phyloP scores from a whole-genome alignment of 768 basidiomycete genomes.

The Strobilomyces echinocephalus region DNA sequence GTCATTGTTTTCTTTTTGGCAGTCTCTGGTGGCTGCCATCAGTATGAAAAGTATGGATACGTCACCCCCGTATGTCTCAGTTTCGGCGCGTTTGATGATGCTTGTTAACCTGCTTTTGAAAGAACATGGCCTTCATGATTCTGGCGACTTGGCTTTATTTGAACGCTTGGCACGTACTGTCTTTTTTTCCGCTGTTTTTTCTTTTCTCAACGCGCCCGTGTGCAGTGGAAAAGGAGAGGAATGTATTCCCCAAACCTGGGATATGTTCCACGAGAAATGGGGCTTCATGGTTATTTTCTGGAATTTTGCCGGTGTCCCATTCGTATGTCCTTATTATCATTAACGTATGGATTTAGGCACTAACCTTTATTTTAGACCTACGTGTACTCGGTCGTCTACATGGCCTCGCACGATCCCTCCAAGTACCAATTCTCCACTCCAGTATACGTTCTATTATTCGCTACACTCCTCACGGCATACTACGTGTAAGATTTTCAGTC shows the following conservation, averaged over 20 bases:
- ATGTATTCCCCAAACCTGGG: slow-evolving; percentile 96
- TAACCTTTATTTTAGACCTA: slow-evolving; percentile 59
- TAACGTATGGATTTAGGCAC: neutral
- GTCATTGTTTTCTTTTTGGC: slow-evolving; percentile 91
- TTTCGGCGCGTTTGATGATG: neutral
- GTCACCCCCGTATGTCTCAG: slow-evolving; percentile 71
- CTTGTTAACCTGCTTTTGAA: neutral
- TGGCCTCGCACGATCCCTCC: slow-evolving; percentile 89
- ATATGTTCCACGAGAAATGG: slow-evolving; percentile 99
- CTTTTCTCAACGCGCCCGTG: slow-evolving; percentile 1
- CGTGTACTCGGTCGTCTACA: slow-evolving; percentile 95
- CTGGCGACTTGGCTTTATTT: slow-evolving; percentile 95
- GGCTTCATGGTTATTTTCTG: slow-evolving; percentile 99
- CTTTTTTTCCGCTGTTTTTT: neutral
- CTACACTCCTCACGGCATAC: slow-evolving; percentile 77
- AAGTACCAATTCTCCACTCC: slow-evolving; percentile 82
- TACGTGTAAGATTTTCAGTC: slow-evolving; percentile 55
- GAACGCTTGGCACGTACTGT: slow-evolving; percentile 72
- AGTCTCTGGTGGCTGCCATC: slow-evolving; percentile 90
- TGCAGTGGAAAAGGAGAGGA: slow-evolving; percentile 85
- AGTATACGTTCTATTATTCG: slow-evolving; percentile 67
- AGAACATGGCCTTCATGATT: slow-evolving; percentile 98
- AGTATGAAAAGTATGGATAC: slow-evolving; percentile 88
- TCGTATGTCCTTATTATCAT: slow-evolving; percentile 50
- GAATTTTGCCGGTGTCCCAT: slow-evolving; percentile 92